Base-by-base conservation (phyloP, 2,329 filamentous ascomycete species). In the Aspergillus arachidicola region DNA sequence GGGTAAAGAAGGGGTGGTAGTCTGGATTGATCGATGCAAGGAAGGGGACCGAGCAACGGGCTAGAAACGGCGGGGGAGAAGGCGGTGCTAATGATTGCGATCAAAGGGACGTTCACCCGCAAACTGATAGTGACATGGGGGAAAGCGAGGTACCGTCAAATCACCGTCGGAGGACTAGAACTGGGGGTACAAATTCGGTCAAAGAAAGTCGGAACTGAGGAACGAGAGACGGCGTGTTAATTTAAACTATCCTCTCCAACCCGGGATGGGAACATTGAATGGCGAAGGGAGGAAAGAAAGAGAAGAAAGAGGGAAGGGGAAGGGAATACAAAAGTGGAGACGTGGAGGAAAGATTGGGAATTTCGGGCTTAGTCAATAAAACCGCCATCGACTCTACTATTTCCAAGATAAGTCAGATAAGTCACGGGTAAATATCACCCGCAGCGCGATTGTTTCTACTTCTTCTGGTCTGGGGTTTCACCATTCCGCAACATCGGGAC, bases 71-170 rank as follows among this genome's bases (percentile, higher is more conserved):
- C 59, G 66, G 63, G 61, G 67, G 60, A 59, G 60, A 50, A 65
- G 61, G 60, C 60, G 58, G 60, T 65, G 63, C 59, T 66, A 57
- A 19, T 14, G 16, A 41, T 62, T 69, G 65, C 60, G 50, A 64
- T 66, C 59, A 71, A 62, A 57, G 65, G 66, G 63, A 69, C 48
- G 60, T 70, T 62, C 66, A 72, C 68, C 67, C 68, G 69, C 69
- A 68, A 64, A 73, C 66, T 60, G 63, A 67, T 61, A 58, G 64
- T 61, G 64, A 62, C 64, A 64, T 67, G 57, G 55, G 60, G 57
- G 19, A 53, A 12, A n/a, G 21, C 45, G 34, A 59, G n/a, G 21
- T 21, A 50, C 50, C 23, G 55, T 43, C 51, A 55, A 55, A 55
- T 55, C 51, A 55, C 32, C 14, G 51, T 16, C n/a, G 61, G 50